These are phyloP conservation scores for Plasmodium yoelii DNA, from an alignment of 169 alveolate species.

Conservation along the genomic window DNA sequence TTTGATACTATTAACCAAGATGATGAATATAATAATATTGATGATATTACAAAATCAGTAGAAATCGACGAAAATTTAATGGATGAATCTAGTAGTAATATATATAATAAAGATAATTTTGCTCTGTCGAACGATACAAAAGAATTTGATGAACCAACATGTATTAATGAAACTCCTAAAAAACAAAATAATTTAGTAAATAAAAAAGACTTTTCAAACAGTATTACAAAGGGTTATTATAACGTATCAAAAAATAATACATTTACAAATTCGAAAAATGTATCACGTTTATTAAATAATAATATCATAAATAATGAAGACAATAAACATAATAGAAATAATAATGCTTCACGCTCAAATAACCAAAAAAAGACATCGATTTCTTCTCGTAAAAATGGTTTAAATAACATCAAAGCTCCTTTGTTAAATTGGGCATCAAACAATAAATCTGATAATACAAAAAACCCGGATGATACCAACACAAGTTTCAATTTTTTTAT, in stretches of 20 bases:
- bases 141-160: not conserved
- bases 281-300: not conserved
- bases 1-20: conserved; percentile 13
- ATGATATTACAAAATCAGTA: conserved; percentile 20
- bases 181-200: not conserved
- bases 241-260: conserved; percentile 10
- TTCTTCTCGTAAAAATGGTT: conserved; percentile 12
- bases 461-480: conserved; percentile 4
- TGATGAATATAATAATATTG: not conserved
- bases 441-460: conserved; percentile 16
- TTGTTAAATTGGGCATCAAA: conserved; percentile 12
- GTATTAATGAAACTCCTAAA: conserved; percentile 1
- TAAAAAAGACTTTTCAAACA: conserved; percentile 8
- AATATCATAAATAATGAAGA: conserved; percentile 19
- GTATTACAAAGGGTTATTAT: conserved; percentile 3
- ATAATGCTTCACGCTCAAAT: conserved; percentile 31
- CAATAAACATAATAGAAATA: conserved; percentile 10
- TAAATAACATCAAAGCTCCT: conserved; percentile 8
- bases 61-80: not conserved
- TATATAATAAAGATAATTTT: conserved; percentile 1
- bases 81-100: not conserved
- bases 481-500: not conserved
- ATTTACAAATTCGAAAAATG: conserved; percentile 13
- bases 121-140: conserved; percentile 5
- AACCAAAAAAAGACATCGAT: conserved; percentile 10